Base-by-base conservation (phyloP, 2,329 filamentous ascomycete species). In the Phyllosticta citriasiana region DNA sequence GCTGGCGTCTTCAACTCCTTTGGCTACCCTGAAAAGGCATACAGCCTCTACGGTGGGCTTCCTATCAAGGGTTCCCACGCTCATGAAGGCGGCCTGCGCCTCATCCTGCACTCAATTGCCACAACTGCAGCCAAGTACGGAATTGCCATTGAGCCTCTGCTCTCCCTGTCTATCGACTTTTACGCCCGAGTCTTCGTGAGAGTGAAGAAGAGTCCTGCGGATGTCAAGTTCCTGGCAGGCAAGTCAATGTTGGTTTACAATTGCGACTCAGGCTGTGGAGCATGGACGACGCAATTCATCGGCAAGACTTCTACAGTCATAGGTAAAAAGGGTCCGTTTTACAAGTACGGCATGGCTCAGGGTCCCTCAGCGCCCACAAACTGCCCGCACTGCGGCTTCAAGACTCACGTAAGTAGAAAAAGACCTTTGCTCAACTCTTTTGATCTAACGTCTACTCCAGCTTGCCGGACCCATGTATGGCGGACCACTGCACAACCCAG, bases 151-250 rank as follows among this genome's bases (percentile, higher is more conserved):
- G 92, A 97, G 73, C 94, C 94, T 0, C 81, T 97, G 3, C 82
- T 99, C 10, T 96, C 91, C 5, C 82, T 99, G 1, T 97, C 91
- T 2, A 96, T 97, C 64, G 94, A 99, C 74, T 99, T 95, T 73
- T 99, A 99, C 71, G 86, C 88, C 22, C 85, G 95, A 54, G 81
- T 97, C 2, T 99, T 97, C 71, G 87, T 99, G 54, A 85, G 88
- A 22, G 82, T 99, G 40, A 82, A 84, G 63, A 89, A 85, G 66
- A 91, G 89, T 3, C 89, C 91, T 0, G 87, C 87, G 3, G 87
- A 91, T 60, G 92, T 97, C 70, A 99, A 97, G 73, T 92, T 95
- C 65, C 80, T 91, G 22, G 89, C 91, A 2, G 88, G 90, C 40
- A 97, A 93, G 73, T 94, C 89, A 0, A 97, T 99, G 92, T 65